Percentiles rank a stretch among this genome's conserved stretches.
Evolutionary conservation across 176 grass and related monocot species (phyloP).

Genomic region (Carex parvula): DNA sequence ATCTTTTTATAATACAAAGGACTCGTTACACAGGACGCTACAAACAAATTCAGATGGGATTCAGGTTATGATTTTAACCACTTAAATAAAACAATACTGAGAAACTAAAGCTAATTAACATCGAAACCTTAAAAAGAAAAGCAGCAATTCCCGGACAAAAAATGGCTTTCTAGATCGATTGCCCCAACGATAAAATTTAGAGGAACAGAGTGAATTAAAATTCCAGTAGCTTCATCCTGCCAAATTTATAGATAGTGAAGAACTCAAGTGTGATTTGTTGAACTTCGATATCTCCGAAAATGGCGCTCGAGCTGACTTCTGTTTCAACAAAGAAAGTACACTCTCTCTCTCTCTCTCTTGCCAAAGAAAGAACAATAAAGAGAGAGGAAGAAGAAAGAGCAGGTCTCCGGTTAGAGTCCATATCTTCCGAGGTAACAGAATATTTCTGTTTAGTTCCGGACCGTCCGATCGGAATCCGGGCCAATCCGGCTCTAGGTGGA

Average conservation of each 20-base stretch:
- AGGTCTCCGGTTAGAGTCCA: background rate
- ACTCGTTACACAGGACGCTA: background rate
- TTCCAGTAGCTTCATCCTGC: background rate
- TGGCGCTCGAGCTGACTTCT: background rate
- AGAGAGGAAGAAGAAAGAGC: background rate
- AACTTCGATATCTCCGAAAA: slow-evolving; percentile 10
- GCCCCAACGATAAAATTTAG: background rate
- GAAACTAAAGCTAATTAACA: background rate
- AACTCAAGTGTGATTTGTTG: background rate
- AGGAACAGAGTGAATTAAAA: background rate
- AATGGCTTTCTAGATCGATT: background rate
- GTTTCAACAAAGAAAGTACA: background rate
- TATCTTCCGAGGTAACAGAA: no score
- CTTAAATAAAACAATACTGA: background rate
- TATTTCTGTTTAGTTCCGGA: no score
- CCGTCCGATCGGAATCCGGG: no score
- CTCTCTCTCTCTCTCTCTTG: background rate
- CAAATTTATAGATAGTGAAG: background rate
- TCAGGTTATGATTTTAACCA: background rate
- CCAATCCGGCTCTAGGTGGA: no score
- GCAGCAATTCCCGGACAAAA: background rate
- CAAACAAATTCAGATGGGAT: background rate
- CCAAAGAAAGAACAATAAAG: background rate
- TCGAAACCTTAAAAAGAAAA: background rate
- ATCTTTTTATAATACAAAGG: background rate